A percentile compares a stretch with the other conserved stretches of the same genome.
These are phyloP conservation scores for Fusarium citri DNA, from an alignment of 2,329 filamentous ascomycete genomes.

Conservation along the genomic window DNA sequence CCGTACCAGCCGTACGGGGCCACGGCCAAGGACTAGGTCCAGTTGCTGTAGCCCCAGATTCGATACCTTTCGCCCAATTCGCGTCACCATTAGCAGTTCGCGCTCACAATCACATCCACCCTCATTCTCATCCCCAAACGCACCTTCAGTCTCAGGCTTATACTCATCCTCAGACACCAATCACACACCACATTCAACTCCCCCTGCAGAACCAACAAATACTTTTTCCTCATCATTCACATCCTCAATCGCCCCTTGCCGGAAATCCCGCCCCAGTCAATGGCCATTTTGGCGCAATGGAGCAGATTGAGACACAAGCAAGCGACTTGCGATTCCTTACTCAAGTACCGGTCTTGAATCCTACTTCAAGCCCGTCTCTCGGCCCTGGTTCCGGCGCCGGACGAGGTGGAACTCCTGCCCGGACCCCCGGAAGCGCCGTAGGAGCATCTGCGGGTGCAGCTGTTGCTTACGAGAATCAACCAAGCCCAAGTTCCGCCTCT, in stretches of 20 bases:
- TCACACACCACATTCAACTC: conserved; percentile 12
- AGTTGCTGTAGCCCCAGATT: conserved; percentile 11
- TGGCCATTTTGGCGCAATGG: conserved; percentile 55
- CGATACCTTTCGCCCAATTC: conserved; percentile 38
- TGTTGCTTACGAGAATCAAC: conserved; percentile 50
- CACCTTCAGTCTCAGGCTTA: conserved; percentile 13
- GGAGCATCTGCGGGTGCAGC: conserved; percentile 46
- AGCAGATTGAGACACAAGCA: conserved; percentile 66
- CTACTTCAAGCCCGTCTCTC: conserved; percentile 35
- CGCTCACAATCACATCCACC: conserved; percentile 15
- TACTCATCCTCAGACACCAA: conserved; percentile 7
- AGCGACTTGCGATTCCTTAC: conserved; percentile 65
- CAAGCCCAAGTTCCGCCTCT: conserved; percentile 54
- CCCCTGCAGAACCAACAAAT: conserved; percentile 23
- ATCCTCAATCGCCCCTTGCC: conserved; percentile 12
- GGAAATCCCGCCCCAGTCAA: conserved; percentile 18
- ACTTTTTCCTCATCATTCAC: conserved; percentile 12
- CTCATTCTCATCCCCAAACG: conserved; percentile 7
- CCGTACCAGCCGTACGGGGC: background rate
- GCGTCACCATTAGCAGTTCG: conserved; percentile 27
- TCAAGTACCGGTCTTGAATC: conserved; percentile 51
- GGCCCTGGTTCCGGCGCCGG: conserved; percentile 39
- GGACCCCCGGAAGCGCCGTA: conserved; percentile 36
- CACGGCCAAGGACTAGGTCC: background rate
- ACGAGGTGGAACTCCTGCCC: conserved; percentile 30